Conservation (phyloP, 1,139 yeast genomes). For the Hansenula lynferdii region DNA sequence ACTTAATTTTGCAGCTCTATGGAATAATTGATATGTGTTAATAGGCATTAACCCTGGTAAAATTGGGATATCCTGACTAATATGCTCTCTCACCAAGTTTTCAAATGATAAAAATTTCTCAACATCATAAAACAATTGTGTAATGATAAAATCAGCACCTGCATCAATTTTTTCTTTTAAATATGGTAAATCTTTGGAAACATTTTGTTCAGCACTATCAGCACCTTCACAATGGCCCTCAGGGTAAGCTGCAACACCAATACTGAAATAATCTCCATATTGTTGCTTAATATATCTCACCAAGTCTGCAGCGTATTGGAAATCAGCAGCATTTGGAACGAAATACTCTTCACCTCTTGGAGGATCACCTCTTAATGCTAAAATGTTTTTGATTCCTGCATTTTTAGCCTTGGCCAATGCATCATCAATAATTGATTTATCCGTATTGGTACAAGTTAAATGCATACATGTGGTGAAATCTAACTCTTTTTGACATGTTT, state of each 20-base stretch:
- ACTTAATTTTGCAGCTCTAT: conserved; percentile 84
- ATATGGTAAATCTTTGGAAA: conserved; percentile 62
- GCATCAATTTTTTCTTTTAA: conserved; percentile 83
- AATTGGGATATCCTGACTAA: conserved; percentile 47
- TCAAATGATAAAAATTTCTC: conserved; percentile 53
- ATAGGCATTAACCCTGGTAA: conserved; percentile 98
- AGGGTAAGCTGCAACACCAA: conserved; percentile 94
- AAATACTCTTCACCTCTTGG: conserved; percentile 78
- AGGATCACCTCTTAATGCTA: conserved; percentile 95
- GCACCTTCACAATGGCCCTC: conserved; percentile 94
- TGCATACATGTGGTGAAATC: conserved; percentile 89
- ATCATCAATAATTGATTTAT: conserved; percentile 65
- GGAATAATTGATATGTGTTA: conserved; percentile 79
- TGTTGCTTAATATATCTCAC: conserved; percentile 66
- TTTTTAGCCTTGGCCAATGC: conserved; percentile 72
- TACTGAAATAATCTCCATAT: conserved; percentile 73
- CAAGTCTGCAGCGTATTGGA: conserved; percentile 75
- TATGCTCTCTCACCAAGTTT: conserved; percentile 29
- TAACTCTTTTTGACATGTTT: conserved; percentile 67
- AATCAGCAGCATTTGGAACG: conserved; percentile 34
- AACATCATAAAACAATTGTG: conserved; percentile 78
- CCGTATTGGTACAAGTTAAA: conserved; percentile 93
- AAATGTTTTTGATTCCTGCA: conserved; percentile 76
- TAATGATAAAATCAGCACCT: conserved; percentile 91
- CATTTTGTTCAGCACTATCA: conserved; percentile 56